phyloP scores from a whole-genome alignment of 2,329 filamentous ascomycete genomes.

The Nannizziopsis barbatae region DNA sequence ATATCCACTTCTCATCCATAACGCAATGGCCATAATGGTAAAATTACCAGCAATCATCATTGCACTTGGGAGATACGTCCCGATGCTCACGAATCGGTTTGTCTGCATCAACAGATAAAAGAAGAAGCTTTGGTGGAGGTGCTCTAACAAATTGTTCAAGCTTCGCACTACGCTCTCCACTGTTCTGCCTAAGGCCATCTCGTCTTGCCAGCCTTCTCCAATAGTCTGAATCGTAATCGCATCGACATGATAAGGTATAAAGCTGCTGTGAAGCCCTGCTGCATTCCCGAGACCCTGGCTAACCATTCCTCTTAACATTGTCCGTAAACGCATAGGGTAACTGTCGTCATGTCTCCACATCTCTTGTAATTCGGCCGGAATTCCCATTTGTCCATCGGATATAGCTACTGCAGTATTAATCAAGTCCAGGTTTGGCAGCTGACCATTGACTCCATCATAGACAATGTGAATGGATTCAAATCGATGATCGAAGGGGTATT shows the following conservation, averaged over 20 bases:
- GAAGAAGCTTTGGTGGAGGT: constrained; percentile 98
- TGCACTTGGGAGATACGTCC: constrained; percentile 92
- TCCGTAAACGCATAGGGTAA: constrained; percentile 71
- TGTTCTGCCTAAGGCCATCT: constrained; percentile 85
- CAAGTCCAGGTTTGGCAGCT: constrained; percentile 87
- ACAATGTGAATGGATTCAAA: constrained; percentile 85
- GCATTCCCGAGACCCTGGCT: constrained; percentile 82
- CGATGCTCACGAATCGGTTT: constrained; percentile 92
- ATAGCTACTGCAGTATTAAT: constrained; percentile 89
- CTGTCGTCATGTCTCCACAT: constrained; percentile 67
- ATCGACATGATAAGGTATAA: constrained; percentile 96
- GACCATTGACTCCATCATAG: constrained; percentile 92
- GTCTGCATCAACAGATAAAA: constrained; percentile 91
- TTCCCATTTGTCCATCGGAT: constrained; percentile 82
- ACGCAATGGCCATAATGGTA: constrained; percentile 81
- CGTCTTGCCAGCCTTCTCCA: constrained; percentile 89
- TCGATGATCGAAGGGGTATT: constrained; percentile 73
- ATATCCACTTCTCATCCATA: constrained; percentile 80
- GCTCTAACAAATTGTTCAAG: constrained; percentile 90
- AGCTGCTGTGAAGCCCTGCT: constrained; percentile 83
- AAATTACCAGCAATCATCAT: constrained; percentile 94
- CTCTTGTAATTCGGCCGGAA: constrained; percentile 69
- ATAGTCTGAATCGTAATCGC: constrained; percentile 86
- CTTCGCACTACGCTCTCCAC: constrained; percentile 86
- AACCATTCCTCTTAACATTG: constrained; percentile 85